phyloP scores from a whole-genome alignment of 331 rosid genomes.

The Stylosanthes scabra region DNA sequence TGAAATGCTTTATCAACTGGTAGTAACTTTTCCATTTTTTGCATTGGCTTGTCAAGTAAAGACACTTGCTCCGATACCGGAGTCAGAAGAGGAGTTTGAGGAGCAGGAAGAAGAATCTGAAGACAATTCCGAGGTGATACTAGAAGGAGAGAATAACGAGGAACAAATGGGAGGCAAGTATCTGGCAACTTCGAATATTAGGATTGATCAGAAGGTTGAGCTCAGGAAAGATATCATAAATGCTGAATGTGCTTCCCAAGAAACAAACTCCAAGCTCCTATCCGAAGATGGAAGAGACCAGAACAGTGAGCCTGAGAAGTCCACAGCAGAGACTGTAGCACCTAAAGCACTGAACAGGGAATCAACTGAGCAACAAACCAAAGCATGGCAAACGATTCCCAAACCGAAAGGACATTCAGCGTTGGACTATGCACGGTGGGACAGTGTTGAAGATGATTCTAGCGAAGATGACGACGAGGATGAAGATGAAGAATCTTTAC shows the following conservation, averaged over 20 bases:
- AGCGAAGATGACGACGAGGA: conserved; percentile 70
- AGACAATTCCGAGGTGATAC: conserved; percentile 39
- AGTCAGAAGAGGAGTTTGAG: conserved; percentile 86
- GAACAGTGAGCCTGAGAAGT: conserved; percentile 41
- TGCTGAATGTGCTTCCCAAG: conserved; percentile 35
- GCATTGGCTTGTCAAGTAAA: conserved; percentile 78
- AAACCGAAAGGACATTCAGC: conserved; percentile 96
- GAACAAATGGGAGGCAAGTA: conserved; percentile 42
- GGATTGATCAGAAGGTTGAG: conserved; percentile 43
- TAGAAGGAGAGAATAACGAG: conserved; percentile 35
- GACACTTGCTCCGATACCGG: conserved; percentile 99
- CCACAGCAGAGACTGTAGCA: conserved; percentile 41
- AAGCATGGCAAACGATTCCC: conserved; percentile 93
- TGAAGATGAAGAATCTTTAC: conserved; percentile 71
- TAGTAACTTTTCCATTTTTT: conserved; percentile 34
- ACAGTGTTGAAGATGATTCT: conserved; percentile 89
- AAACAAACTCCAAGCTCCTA: conserved; percentile 42
- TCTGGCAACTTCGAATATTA: conserved; percentile 28
- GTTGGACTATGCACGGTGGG: conserved; percentile 91
- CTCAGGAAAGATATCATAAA: conserved; percentile 36
- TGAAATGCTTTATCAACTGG: conserved; percentile 29
- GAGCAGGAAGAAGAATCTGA: conserved; percentile 62
- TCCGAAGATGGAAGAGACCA: conserved; percentile 50
- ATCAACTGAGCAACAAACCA: conserved; percentile 51
- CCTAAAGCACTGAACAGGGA: conserved; percentile 45